Evolutionary conservation across 225 moss, liverwort and hornwort species (phyloP).

Genomic region (Sphagnum tenellum): DNA sequence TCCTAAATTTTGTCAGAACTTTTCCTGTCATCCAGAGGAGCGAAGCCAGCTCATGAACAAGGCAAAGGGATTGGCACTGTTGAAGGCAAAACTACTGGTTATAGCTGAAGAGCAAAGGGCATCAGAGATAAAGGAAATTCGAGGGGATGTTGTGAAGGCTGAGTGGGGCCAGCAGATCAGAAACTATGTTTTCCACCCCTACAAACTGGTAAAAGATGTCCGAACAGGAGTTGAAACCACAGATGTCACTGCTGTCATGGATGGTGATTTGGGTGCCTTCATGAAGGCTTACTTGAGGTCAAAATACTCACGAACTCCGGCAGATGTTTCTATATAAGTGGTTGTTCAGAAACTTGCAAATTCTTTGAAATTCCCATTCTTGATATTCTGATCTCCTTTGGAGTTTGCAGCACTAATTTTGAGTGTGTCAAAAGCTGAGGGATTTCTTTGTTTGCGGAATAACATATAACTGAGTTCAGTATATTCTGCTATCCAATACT

Average conservation of each 20-base stretch:
- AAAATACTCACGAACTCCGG: conserved; percentile 29
- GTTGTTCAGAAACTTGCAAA: too few relatives aligned
- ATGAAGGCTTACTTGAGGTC: conserved; percentile 72
- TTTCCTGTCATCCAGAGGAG: conserved; percentile 41
- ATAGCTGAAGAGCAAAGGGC: conserved; percentile 88
- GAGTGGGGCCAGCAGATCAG: conserved; percentile 99
- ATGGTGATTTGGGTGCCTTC: conserved; percentile 71
- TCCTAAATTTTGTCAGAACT: too few relatives aligned
- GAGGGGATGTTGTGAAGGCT: conserved; percentile 91
- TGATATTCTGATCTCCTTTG: too few relatives aligned
- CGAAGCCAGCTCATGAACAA: conserved; percentile 87
- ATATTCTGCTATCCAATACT: too few relatives aligned
- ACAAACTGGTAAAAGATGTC: conserved; percentile 97
- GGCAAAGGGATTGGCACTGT: conserved; percentile 69
- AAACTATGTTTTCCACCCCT: conserved; percentile 97
- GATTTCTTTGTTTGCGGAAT: too few relatives aligned
- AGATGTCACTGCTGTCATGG: conserved; percentile 60
- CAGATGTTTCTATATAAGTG: conserved; percentile 1
- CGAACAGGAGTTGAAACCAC: conserved; percentile 78
- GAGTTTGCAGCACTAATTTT: too few relatives aligned
- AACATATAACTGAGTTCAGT: too few relatives aligned
- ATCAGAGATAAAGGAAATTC: conserved; percentile 72
- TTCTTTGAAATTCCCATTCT: too few relatives aligned
- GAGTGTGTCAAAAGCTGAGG: too few relatives aligned
- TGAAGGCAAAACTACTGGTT: conserved; percentile 92